Evolutionary conservation across 2,329 filamentous ascomycete genomes (phyloP), one percentile per base, ranked within the genome.

Genomic region (Esteya vermicola): DNA sequence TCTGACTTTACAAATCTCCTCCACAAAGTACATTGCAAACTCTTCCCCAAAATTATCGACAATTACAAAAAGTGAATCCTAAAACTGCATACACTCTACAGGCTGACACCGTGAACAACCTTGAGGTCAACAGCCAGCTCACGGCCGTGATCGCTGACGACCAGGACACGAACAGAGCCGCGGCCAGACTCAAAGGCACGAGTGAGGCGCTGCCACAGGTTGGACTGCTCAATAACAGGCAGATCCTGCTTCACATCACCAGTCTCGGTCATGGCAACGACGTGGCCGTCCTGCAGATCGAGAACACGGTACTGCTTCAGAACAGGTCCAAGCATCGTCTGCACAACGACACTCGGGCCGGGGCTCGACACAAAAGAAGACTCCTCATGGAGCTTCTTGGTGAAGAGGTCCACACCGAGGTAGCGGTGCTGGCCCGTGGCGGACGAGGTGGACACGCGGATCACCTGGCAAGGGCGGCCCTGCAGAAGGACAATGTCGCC

Each of bases 251-350:
- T 96, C 73, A 98, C 86, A 61, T 98, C 89, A 55, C 91, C 88
- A 50, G 81, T 85, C 81, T 98, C 91, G 60, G 91, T 98, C 88
- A 98, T 96, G 72, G 88, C 88, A 51, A 93, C 85, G 57, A 98
- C 65, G 59, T 46, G 9, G 54, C 75, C 88, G 51, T 93, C 84
- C 63, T 86, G 80, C 64, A 98, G 81, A 72, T 98, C 91, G 47
- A 98, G 81, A 60, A 98, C 89, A 58, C 91, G 88, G 81, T 98
- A 98, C 76, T 96, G 91, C 85, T 96, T 96, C 85, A 96, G 95
- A 70, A 96, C 79, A 49, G 91, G 91, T 55, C 89, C 91, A 52
- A 93, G 83, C 86, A 98, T 96, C 70, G 89, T 96, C 81, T 98
- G 91, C 57, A 98, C 89, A 49, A 96, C 78, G 46, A 98, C 91